These are phyloP conservation scores for Artomyces pyxidatus DNA, from an alignment of 768 basidiomycete genomes.

Conservation along the genomic window DNA sequence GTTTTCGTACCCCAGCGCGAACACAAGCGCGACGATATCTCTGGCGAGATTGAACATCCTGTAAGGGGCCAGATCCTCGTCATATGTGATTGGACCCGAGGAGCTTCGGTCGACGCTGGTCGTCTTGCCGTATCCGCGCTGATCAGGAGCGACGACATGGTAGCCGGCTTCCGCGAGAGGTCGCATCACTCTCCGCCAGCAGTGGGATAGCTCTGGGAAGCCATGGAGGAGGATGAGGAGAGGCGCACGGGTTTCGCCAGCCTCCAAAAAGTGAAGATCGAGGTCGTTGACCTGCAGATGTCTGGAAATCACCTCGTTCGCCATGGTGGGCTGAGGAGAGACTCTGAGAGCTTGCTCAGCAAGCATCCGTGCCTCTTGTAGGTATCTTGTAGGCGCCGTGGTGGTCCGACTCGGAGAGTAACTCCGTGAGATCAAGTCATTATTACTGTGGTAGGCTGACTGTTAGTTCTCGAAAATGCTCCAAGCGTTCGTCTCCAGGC, in stretches of 20 bases:
- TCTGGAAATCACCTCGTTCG: no score
- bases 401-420: no score
- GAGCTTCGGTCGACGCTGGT: slow-evolving; percentile 10
- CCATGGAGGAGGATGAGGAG: slow-evolving; percentile 55
- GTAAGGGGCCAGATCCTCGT: slow-evolving; percentile 44
- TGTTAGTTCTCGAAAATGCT: no score
- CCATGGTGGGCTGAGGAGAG: no score
- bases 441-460: no score
- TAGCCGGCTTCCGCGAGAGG: slow-evolving; percentile 45
- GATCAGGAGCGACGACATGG: slow-evolving; percentile 57
- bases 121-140: slow-evolving; percentile 46
- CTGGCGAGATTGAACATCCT: slow-evolving; percentile 42
- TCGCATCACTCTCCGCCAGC: slow-evolving; percentile 51
- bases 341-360: no score
- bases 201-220: slow-evolving; percentile 60
- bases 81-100: slow-evolving; percentile 26
- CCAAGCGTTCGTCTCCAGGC: no score
- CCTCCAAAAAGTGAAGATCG: slow-evolving; percentile 45
- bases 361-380: no score
- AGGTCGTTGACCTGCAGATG: slow-evolving; percentile 40
- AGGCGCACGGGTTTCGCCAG: slow-evolving; percentile 24
- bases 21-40: slow-evolving; percentile 45
- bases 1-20: slow-evolving; percentile 39
- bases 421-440: no score
- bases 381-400: no score